Conservation (phyloP, 179 eudicot genomes). For the Silene vulgaris region DNA sequence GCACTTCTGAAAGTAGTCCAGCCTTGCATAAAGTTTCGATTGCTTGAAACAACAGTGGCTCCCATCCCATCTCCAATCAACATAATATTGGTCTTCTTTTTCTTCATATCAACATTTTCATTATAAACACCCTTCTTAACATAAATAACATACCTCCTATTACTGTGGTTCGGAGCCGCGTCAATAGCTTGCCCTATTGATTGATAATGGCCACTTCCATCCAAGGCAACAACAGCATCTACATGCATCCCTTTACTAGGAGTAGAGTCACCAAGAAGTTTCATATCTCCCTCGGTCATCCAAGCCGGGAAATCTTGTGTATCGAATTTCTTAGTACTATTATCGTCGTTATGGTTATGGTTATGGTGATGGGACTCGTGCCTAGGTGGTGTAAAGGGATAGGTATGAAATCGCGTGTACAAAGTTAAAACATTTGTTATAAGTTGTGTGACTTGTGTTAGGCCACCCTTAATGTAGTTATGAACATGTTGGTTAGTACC, state of each 20-base stretch:
- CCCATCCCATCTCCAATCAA: slow-evolving; percentile 85
- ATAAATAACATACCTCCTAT: slow-evolving; percentile 57
- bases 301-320: slow-evolving; percentile 46
- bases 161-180: slow-evolving; percentile 61
- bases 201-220: slow-evolving; percentile 57
- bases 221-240: slow-evolving; percentile 60
- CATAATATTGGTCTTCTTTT: slow-evolving; percentile 80
- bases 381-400: slow-evolving; percentile 56
- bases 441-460: slow-evolving; percentile 75
- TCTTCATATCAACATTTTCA: slow-evolving; percentile 84
- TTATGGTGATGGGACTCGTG: slow-evolving; percentile 14
- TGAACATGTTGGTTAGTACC: slow-evolving; percentile 59
- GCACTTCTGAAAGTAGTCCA: slow-evolving; percentile 91
- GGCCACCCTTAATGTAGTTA: slow-evolving; percentile 57
- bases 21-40: slow-evolving; percentile 80
- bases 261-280: slow-evolving; percentile 32
- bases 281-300: slow-evolving; percentile 68
- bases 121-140: slow-evolving; percentile 74
- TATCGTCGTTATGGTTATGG: not conserved
- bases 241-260: slow-evolving; percentile 42
- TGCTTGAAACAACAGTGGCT: slow-evolving; percentile 53
- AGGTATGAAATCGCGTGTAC: slow-evolving; percentile 52
- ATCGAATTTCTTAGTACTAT: slow-evolving; percentile 6
- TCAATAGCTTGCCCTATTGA: slow-evolving; percentile 56
- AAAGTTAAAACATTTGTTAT: slow-evolving; percentile 66